phyloP scores from a whole-genome alignment of 2,329 filamentous ascomycete species.

The Ceratocystis ficicola region DNA sequence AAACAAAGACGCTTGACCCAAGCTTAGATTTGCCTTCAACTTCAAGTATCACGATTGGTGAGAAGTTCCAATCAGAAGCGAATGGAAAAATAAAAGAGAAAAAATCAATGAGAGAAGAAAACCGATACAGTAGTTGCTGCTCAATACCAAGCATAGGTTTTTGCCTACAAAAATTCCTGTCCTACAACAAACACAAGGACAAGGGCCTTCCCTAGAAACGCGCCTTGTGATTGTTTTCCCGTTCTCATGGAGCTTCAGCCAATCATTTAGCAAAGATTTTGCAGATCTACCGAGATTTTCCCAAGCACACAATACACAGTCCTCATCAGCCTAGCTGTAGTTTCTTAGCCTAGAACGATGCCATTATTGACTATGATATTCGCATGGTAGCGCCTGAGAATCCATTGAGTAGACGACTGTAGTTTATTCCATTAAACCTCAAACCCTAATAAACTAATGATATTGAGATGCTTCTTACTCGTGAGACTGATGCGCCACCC shows the following conservation, averaged over 20 bases:
- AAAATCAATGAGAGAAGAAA: background rate
- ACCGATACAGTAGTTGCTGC: background rate
- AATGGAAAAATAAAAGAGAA: background rate
- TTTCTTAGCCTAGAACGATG: background rate
- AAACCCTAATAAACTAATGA: background rate
- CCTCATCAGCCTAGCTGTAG: background rate
- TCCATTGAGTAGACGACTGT: too few species aligned
- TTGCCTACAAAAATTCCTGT: background rate
- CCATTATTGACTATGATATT: background rate
- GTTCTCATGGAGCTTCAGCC: background rate
- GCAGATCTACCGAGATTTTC: background rate
- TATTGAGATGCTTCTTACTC: background rate
- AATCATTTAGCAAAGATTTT: background rate
- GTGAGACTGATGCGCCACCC: background rate
- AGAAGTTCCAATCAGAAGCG: background rate
- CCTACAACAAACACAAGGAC: constrained; percentile 9
- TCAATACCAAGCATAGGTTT: background rate
- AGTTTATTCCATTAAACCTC: background rate
- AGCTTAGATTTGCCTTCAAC: background rate
- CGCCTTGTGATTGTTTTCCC: background rate
- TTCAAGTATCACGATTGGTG: background rate
- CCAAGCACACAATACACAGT: background rate
- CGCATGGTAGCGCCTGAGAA: background rate
- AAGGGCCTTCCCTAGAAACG: background rate
- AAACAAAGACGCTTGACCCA: background rate